Percentiles rank a stretch among this genome's conserved stretches.
phyloP scores from a whole-genome alignment of 2,329 filamentous ascomycete species.

The Alternaria brassicicola region DNA sequence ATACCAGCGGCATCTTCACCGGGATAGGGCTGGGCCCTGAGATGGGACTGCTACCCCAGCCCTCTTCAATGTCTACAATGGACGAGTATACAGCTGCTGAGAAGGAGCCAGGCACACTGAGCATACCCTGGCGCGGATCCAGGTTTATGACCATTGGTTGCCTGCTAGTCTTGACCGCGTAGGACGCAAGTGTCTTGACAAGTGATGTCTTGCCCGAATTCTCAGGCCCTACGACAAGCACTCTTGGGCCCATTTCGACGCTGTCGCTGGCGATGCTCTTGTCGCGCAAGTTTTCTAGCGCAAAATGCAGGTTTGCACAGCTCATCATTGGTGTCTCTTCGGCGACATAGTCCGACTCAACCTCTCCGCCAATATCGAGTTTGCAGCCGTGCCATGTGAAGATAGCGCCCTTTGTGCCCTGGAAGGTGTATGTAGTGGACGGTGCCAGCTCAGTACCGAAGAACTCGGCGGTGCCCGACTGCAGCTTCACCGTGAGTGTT shows the following conservation, averaged over 20 bases:
- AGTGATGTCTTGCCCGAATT: conserved; percentile 84
- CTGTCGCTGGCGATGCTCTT: conserved; percentile 55
- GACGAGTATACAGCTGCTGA: conserved; percentile 87
- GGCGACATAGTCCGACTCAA: conserved; percentile 70
- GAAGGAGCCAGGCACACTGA: conserved; percentile 71
- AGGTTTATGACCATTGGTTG: conserved; percentile 85
- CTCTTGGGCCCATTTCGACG: conserved; percentile 70
- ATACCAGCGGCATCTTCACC: conserved; percentile 89
- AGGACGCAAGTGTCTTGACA: conserved; percentile 76
- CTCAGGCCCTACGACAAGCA: conserved; percentile 80
- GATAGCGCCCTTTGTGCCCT: conserved; percentile 82
- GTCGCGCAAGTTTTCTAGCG: conserved; percentile 75
- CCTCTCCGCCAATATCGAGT: conserved; percentile 77
- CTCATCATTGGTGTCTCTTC: conserved; percentile 82
- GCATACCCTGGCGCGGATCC: conserved; percentile 73
- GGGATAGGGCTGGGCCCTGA: conserved; percentile 87
- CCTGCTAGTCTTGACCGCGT: conserved; percentile 74
- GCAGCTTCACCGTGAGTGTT: conserved; percentile 61
- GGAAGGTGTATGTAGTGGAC: conserved; percentile 79
- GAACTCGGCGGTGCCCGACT: conserved; percentile 85
- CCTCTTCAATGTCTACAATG: conserved; percentile 84
- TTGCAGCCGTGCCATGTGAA: conserved; percentile 91
- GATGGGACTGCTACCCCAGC: conserved; percentile 89
- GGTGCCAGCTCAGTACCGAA: conserved; percentile 92
- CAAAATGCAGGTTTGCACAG: conserved; percentile 86